phyloP scores from a whole-genome alignment of 108 stramenopile species.

The Stephanodiscus triporus region DNA sequence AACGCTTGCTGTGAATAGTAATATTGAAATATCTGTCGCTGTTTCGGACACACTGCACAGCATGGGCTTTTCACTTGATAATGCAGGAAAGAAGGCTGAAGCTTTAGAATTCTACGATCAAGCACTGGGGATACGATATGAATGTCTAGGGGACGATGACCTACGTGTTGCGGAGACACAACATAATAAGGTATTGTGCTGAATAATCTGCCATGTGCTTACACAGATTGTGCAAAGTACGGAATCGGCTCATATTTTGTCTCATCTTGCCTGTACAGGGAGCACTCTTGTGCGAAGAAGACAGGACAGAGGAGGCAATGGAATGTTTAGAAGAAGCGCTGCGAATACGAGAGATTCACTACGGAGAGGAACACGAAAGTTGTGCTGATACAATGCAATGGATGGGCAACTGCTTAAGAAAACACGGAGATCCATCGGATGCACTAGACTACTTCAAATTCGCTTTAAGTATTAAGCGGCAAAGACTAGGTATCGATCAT shows the following conservation, averaged over 20 bases:
- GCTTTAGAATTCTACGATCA: constrained; percentile 50
- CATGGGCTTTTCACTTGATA: constrained; percentile 56
- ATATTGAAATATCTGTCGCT: constrained; percentile 30
- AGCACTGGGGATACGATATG: constrained; percentile 35
- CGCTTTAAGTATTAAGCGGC: constrained; percentile 51
- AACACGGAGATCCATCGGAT: constrained; percentile 50
- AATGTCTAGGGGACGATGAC: constrained; percentile 42
- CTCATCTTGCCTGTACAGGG: constrained; percentile 16
- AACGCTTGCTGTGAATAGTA: constrained; percentile 25
- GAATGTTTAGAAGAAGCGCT: constrained; percentile 59
- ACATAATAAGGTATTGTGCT: constrained; percentile 48
- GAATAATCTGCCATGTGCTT: background rate
- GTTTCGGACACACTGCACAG: constrained; percentile 53
- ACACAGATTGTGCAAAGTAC: background rate
- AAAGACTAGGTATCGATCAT: constrained; percentile 45
- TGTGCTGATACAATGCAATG: constrained; percentile 62
- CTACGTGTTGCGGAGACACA: constrained; percentile 52
- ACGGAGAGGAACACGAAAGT: constrained; percentile 53
- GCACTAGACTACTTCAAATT: constrained; percentile 56
- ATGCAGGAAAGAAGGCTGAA: constrained; percentile 41
- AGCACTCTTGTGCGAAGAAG: constrained; percentile 53
- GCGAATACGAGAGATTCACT: constrained; percentile 45
- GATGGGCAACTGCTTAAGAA: constrained; percentile 56
- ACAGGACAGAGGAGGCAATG: constrained; percentile 48
- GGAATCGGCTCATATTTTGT: background rate